phyloP scores from a whole-genome alignment of 495 filamentous ascomycete genomes.

The Neurospora intermedia region DNA sequence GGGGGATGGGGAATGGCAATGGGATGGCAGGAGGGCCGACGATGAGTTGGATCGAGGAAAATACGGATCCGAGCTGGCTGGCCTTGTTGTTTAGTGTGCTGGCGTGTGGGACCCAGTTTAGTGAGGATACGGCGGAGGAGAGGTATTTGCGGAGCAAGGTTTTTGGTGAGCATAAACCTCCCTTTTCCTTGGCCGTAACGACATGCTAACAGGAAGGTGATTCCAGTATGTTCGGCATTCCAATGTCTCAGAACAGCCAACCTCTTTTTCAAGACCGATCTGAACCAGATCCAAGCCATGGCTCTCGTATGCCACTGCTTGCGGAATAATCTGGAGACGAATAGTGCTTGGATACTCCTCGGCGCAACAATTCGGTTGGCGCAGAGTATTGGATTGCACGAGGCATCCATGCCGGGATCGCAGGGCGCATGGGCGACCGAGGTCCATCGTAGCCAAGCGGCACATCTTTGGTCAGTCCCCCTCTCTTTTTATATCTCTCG shows the following conservation, averaged over 20 bases:
- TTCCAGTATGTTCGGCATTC: background rate
- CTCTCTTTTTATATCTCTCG: background rate
- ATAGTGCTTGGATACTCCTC: background rate
- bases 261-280: constrained; percentile 1
- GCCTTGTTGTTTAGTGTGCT: background rate
- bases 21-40: background rate
- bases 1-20: background rate
- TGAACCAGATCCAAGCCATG: constrained; percentile 4
- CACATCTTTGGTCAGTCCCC: background rate
- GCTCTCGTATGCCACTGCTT: background rate
- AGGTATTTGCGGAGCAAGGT: background rate
- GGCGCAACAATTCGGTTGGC: background rate
- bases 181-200: background rate
- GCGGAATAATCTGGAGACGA: background rate
- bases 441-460: background rate
- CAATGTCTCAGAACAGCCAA: background rate
- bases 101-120: constrained; percentile 2
- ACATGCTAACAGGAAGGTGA: background rate
- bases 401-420: background rate
- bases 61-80: background rate
- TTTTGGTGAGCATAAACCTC: background rate
- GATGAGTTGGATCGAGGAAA: background rate
- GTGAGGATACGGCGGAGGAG: background rate
- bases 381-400: background rate
- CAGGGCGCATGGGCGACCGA: background rate